phyloP scores from a whole-genome alignment of 2,329 filamentous ascomycete species.

The Trichocomaceae sp. region DNA sequence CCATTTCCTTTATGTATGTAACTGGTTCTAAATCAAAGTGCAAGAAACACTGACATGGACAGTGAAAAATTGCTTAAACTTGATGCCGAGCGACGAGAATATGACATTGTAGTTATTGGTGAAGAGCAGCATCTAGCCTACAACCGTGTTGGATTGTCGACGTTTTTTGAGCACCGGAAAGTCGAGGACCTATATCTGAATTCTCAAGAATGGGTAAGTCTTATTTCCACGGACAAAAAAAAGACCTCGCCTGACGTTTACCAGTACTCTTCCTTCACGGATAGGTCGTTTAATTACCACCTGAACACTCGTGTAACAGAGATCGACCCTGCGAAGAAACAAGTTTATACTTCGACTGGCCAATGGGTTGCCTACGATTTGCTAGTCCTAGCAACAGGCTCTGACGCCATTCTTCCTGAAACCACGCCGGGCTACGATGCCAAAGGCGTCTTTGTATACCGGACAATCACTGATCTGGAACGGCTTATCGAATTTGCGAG shows the following conservation, averaged over 20 bases:
- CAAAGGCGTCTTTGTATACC: slow-evolving; percentile 80
- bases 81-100: slow-evolving; percentile 67
- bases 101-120: slow-evolving; percentile 76
- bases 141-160: slow-evolving; percentile 82
- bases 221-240: slow-evolving; percentile 1
- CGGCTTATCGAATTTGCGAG: slow-evolving; percentile 67
- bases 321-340: slow-evolving; percentile 59
- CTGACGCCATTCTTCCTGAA: slow-evolving; percentile 67
- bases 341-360: slow-evolving; percentile 64
- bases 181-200: slow-evolving; percentile 87
- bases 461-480: slow-evolving; percentile 75
- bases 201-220: slow-evolving; percentile 66
- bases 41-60: slow-evolving; percentile 8
- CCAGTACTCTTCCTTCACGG: slow-evolving; percentile 61
- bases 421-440: slow-evolving; percentile 73
- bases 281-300: slow-evolving; percentile 65
- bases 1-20: slow-evolving; percentile 76
- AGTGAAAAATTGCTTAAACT: slow-evolving; percentile 87
- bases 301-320: slow-evolving; percentile 67
- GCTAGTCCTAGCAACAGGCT: slow-evolving; percentile 78
- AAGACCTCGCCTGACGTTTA: slow-evolving; percentile 7
- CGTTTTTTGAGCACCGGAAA: slow-evolving; percentile 78
- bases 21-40: neutral
- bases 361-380: slow-evolving; percentile 67
- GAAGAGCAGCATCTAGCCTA: slow-evolving; percentile 85